Base-by-base conservation (phyloP, 306 rosid species). In the Vigna angularis region DNA sequence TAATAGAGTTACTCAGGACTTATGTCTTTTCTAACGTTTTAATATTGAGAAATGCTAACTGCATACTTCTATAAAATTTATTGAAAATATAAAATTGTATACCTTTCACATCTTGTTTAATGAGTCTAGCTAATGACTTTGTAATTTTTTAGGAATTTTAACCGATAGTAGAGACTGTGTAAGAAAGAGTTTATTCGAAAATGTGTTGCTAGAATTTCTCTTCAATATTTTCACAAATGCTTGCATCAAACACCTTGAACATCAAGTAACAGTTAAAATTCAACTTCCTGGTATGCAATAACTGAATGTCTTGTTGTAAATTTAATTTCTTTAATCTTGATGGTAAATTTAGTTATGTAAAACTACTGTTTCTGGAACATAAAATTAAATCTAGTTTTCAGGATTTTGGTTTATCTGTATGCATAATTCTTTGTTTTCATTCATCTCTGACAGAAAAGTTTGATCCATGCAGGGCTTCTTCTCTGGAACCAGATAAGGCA, bases 401-500 rank as follows among this genome's bases (percentile, higher is more conserved):
- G 28, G 51, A 22, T 72, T 66, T 58, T 36, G 48, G 38, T 17
- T 55, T 4, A 34, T 61, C 34, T 18, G 16, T 49, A 8, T 67
- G 24, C 17, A 16, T 28, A 26, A 57, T 34, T 51, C 10, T 34
- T 56, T 10, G 38, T 66, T 47, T 81, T 67, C 32, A 14, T 81
- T 67, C 32, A 14, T 64, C 47, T 82, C 14, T 80, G 42, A 57
- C 56, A 56, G n/a, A 73, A 59, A 75, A 42, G 48, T 75, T 75
- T 32, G 76, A 62, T 84, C 77, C 57, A 61, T 83, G 87, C 90
- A 94, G 98, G 98, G 72, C 85, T 90, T 62, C 73, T 85, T 88
- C 87, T 87, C 50, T 94, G 98, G 97, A 86, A 91, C 78, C 90
- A 88, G 84, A 76, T 79, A 34, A 88, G 98, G 84, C 89, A 86